These are phyloP conservation scores for Dendrothele bispora DNA, from an alignment of 768 basidiomycete species.

Conservation along the genomic window DNA sequence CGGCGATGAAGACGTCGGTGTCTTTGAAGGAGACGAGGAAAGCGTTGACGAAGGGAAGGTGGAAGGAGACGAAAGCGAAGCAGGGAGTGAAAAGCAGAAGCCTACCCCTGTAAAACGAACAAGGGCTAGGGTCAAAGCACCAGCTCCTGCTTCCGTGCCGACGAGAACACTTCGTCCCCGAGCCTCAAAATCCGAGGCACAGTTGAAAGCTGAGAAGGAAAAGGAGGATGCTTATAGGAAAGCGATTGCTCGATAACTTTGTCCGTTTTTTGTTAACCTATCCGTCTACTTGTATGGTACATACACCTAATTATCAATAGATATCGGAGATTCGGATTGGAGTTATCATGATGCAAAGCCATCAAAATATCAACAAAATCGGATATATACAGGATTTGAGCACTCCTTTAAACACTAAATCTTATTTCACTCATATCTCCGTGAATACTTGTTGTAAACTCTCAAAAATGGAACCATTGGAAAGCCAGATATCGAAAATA, in stretches of 20 bases:
- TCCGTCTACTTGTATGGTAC: too few relatives aligned
- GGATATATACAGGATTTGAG: too few relatives aligned
- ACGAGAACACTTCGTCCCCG: slow-evolving; percentile 63
- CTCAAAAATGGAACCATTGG: too few relatives aligned
- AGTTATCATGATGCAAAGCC: too few relatives aligned
- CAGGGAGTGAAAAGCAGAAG: slow-evolving; percentile 7
- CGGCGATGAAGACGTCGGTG: slow-evolving; percentile 6
- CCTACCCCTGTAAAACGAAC: slow-evolving; percentile 10
- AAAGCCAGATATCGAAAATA: too few relatives aligned
- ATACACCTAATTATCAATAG: too few relatives aligned
- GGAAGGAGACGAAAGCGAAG: slow-evolving; percentile 11
- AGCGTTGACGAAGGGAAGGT: slow-evolving; percentile 11
- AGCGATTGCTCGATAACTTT: slow-evolving; percentile 42
- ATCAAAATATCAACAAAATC: too few relatives aligned
- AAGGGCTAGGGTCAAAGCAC: slow-evolving; percentile 11
- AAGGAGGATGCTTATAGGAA: slow-evolving; percentile 49
- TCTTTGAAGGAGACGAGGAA: slow-evolving; percentile 11
- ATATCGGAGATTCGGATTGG: too few relatives aligned
- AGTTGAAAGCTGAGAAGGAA: slow-evolving; percentile 47
- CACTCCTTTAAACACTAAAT: too few relatives aligned
- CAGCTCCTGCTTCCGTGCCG: slow-evolving; percentile 26
- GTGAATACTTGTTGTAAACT: too few relatives aligned
- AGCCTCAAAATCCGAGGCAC: slow-evolving; percentile 48
- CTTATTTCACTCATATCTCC: too few relatives aligned
- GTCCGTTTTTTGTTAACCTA: too few relatives aligned